phyloP scores from a whole-genome alignment of 108 stramenopile genomes.

The Tribonema minus region DNA sequence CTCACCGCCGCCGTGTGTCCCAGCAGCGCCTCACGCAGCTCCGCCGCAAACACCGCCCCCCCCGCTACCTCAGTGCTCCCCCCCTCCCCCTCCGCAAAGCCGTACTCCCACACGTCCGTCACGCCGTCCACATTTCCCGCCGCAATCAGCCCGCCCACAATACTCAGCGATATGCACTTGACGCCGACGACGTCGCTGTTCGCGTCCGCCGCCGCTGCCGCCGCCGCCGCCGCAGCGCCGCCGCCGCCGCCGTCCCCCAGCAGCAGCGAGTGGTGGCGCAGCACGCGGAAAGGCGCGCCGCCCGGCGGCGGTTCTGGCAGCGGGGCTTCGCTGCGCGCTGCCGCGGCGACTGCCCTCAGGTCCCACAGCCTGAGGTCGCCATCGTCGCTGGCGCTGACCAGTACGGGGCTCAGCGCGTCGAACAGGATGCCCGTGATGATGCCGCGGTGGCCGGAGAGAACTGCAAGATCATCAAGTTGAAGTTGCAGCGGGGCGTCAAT shows the following conservation, averaged over 20 bases:
- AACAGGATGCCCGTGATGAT: constrained; percentile 19
- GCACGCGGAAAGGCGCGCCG: no score
- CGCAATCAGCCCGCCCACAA: constrained; percentile 73
- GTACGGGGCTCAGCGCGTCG: constrained; percentile 64
- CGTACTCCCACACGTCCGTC: constrained; percentile 64
- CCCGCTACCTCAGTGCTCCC: not conserved
- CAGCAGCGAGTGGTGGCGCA: no score
- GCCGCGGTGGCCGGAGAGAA: constrained; percentile 16
- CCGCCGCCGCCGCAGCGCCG: no score
- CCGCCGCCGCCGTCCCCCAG: no score
- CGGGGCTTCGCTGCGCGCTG: no score
- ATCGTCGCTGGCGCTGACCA: constrained; percentile 69
- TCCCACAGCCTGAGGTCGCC: constrained; percentile 47
- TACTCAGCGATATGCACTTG: constrained; percentile 76
- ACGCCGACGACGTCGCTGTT: constrained; percentile 64
- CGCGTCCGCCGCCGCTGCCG: no score
- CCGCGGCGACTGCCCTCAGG: no score
- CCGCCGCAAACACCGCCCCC: not conserved
- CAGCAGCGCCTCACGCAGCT: not conserved
- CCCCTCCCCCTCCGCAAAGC: constrained; percentile 5
- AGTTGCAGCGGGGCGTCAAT: constrained; percentile 67
- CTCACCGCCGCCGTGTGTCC: constrained; percentile 43
- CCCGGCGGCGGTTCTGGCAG: no score
- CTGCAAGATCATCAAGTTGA: constrained; percentile 50
- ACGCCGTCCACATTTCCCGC: constrained; percentile 84